A percentile compares a stretch with the other conserved stretches of the same genome.
Evolutionary conservation across 352 stramenopile genomes (phyloP).

Genomic region (Globisporangium irregulare): DNA sequence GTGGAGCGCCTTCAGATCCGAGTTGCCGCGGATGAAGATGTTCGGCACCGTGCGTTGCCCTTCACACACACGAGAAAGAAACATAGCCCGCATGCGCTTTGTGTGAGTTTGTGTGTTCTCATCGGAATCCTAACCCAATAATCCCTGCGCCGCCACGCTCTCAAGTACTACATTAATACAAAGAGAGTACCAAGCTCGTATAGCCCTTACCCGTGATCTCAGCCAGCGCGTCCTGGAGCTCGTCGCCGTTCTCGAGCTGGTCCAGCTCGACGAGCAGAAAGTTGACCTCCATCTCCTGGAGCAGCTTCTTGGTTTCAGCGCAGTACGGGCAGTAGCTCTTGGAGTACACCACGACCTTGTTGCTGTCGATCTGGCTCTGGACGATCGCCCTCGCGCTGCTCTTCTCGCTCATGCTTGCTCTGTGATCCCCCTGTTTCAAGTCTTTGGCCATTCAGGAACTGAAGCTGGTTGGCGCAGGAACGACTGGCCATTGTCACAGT

Average conservation of each 20-base stretch:
- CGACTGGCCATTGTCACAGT: not conserved
- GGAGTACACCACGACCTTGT: slow-evolving; percentile 74
- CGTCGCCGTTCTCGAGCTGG: slow-evolving; percentile 41
- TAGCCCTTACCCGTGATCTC: slow-evolving; percentile 40
- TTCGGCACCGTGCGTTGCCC: slow-evolving; percentile 95
- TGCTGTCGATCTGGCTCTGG: not conserved
- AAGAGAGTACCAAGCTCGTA: not conserved
- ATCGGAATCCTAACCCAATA: not conserved
- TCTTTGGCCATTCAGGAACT: not conserved
- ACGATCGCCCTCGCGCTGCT: not conserved
- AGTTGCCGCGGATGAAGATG: slow-evolving; percentile 96
- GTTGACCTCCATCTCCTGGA: slow-evolving; percentile 47
- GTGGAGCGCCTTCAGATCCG: slow-evolving; percentile 90
- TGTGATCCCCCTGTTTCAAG: not conserved
- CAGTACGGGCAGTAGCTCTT: slow-evolving; percentile 97
- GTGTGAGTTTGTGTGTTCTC: not conserved
- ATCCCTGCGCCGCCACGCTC: not conserved
- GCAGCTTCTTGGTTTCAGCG: slow-evolving; percentile 61
- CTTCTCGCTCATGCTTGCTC: not conserved
- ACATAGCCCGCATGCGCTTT: not conserved
- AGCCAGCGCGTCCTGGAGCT: slow-evolving; percentile 58
- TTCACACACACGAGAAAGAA: not conserved
- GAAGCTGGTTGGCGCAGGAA: not conserved
- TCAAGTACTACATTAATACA: not conserved
- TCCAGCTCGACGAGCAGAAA: slow-evolving; percentile 69